phyloP scores from a whole-genome alignment of 73 alveolate species.

The Tetrahymena malaccensis region DNA sequence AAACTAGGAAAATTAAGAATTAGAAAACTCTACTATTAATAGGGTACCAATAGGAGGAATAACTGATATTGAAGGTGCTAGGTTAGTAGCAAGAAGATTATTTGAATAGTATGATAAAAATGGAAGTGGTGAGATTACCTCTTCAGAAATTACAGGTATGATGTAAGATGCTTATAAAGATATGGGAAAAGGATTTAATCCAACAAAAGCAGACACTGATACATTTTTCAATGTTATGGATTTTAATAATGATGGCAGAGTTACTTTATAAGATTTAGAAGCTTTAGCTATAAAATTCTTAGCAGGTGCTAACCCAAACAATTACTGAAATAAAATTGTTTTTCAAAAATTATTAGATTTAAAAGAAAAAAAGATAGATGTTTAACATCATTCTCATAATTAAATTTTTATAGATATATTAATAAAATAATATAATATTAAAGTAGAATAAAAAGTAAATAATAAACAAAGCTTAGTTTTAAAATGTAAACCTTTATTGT shows the following conservation, averaged over 20 bases:
- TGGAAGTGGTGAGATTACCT: constrained; percentile 23
- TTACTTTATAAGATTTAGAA: constrained; percentile 28
- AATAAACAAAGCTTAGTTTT: not conserved
- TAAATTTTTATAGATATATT: not conserved
- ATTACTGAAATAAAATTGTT: not conserved
- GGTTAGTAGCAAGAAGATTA: constrained; percentile 27
- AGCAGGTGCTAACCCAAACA: constrained; percentile 6
- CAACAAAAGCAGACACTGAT: constrained; percentile 35
- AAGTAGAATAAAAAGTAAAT: not conserved
- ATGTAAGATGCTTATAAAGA: constrained; percentile 42
- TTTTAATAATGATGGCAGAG: constrained; percentile 39
- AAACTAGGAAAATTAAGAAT: not conserved
- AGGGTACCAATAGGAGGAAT: constrained; percentile 44
- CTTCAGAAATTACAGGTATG: constrained; percentile 36
- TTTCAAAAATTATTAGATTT: too few relatives aligned
- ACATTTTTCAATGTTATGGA: constrained; percentile 22
- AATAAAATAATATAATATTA: not conserved
- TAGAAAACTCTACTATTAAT: not conserved
- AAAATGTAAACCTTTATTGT: too few relatives aligned
- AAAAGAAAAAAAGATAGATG: not conserved
- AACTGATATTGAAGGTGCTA: constrained; percentile 26
- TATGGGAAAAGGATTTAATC: constrained; percentile 43
- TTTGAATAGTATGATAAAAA: constrained; percentile 37
- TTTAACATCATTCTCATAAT: not conserved
- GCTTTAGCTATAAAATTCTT: constrained; percentile 38